Conservation (phyloP, 2,329 filamentous ascomycete genomes). For the Pseudogymnoascus sp. region DNA sequence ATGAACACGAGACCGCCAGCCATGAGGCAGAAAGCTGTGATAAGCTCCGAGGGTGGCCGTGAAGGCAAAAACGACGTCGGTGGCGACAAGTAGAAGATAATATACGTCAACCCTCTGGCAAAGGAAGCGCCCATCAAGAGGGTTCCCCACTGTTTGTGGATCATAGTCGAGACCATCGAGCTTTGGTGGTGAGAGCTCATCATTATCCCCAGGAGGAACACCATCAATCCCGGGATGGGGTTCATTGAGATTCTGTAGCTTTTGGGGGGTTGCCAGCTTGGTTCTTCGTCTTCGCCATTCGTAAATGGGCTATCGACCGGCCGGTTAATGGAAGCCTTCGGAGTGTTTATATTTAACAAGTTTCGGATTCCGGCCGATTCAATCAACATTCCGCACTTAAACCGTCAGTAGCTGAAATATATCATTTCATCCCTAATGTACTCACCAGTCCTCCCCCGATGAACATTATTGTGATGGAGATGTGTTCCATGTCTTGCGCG, state of each 20-base stretch:
- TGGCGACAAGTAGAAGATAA: slow-evolving; percentile 70
- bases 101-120: slow-evolving; percentile 69
- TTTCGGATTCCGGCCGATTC: slow-evolving; percentile 64
- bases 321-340: slow-evolving; percentile 31
- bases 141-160: slow-evolving; percentile 89
- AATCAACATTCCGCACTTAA: slow-evolving; percentile 70
- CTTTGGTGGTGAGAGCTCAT: slow-evolving; percentile 78
- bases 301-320: slow-evolving; percentile 23
- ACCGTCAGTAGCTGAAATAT: slow-evolving; percentile 18
- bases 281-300: slow-evolving; percentile 33
- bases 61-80: slow-evolving; percentile 73
- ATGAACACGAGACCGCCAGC: slow-evolving; percentile 87
- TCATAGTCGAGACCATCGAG: slow-evolving; percentile 78
- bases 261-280: slow-evolving; percentile 48
- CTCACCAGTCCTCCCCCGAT: slow-evolving; percentile 81
- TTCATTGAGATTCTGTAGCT: slow-evolving; percentile 73
- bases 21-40: slow-evolving; percentile 78
- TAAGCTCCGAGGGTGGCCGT: slow-evolving; percentile 81
- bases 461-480: slow-evolving; percentile 89
- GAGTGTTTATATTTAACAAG: slow-evolving; percentile 45
- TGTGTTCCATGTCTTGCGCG: slow-evolving; percentile 76
- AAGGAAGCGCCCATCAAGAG: slow-evolving; percentile 74
- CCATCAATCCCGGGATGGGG: slow-evolving; percentile 77
- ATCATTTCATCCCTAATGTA: slow-evolving; percentile 15
- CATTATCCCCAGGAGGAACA: slow-evolving; percentile 82